Evolutionary conservation across 2,329 filamentous ascomycete genomes (phyloP).

Genomic region (Lasiodiplodia gonubiensis): DNA sequence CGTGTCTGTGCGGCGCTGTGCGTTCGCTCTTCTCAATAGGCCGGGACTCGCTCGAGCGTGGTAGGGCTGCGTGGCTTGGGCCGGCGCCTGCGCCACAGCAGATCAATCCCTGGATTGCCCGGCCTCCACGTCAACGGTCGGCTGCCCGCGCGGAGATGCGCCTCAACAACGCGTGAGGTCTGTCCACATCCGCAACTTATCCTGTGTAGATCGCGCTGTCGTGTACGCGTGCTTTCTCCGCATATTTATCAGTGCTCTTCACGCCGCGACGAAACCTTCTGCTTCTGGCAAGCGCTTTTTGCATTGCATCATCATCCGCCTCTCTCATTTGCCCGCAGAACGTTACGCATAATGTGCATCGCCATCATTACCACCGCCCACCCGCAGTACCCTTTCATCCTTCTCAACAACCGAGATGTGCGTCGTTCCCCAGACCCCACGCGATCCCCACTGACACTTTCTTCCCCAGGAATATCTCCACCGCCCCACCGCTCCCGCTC

Average conservation of each 20-base stretch:
- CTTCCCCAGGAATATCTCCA: conserved; percentile 62
- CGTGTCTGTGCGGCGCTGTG: not conserved
- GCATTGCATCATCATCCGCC: conserved; percentile 17
- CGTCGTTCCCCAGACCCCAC: conserved; percentile 5
- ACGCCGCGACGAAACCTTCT: not conserved
- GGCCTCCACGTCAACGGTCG: conserved; percentile 19
- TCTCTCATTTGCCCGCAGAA: conserved; percentile 6
- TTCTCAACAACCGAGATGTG: conserved; percentile 59
- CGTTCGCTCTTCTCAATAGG: not conserved
- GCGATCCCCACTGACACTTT: not conserved
- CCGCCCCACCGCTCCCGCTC: conserved; percentile 63
- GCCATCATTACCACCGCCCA: conserved; percentile 56
- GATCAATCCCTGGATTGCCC: conserved; percentile 7
- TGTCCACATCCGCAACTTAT: conserved; percentile 9
- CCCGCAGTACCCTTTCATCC: conserved; percentile 56
- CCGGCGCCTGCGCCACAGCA: not conserved
- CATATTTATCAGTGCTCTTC: not conserved
- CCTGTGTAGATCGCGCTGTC: conserved; percentile 5
- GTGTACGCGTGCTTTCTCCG: conserved; percentile 8
- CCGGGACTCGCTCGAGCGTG: not conserved
- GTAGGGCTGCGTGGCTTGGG: conserved; percentile 14
- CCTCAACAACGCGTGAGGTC: conserved; percentile 11
- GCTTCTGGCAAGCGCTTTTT: conserved; percentile 19
- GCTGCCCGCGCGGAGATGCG: not conserved
- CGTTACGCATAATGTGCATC: conserved; percentile 52